A percentile compares a stretch with the other conserved stretches of the same genome.
Evolutionary conservation across 2,329 filamentous ascomycete genomes (phyloP).

Genomic region (Neopestalotiopsis clavispora): DNA sequence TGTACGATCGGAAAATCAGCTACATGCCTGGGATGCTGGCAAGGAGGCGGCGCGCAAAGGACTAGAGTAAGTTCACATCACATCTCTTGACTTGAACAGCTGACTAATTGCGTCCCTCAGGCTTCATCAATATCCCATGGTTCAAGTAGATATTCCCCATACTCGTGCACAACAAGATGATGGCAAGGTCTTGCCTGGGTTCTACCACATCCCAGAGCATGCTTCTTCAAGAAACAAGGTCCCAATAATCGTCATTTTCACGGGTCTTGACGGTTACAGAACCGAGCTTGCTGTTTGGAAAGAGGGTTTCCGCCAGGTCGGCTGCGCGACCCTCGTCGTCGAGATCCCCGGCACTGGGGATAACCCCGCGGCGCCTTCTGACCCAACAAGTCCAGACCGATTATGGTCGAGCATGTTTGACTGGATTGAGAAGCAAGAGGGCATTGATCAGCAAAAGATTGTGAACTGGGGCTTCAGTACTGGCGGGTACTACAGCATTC

Average conservation of each 20-base stretch:
- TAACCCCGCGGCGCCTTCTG: constrained; percentile 51
- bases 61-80: constrained; percentile 22
- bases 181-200: constrained; percentile 30
- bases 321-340: constrained; percentile 53
- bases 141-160: constrained; percentile 35
- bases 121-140: constrained; percentile 33
- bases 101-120: constrained; percentile 9
- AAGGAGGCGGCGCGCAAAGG: constrained; percentile 36
- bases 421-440: constrained; percentile 53
- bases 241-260: constrained; percentile 34
- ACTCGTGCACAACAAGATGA: constrained; percentile 29
- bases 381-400: constrained; percentile 55
- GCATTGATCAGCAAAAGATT: constrained; percentile 51
- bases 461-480: constrained; percentile 63
- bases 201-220: constrained; percentile 32
- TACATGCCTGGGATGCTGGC: constrained; percentile 32
- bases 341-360: constrained; percentile 65
- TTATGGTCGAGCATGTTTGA: constrained; percentile 58
- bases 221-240: constrained; percentile 25
- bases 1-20: constrained; percentile 35
- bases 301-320: constrained; percentile 41
- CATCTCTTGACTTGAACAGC: too few relatives aligned
- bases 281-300: constrained; percentile 41
- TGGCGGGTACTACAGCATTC: constrained; percentile 63
- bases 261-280: constrained; percentile 34